Base-by-base conservation (phyloP, 2,329 filamentous ascomycete species). In the Trichoderma gracile region DNA sequence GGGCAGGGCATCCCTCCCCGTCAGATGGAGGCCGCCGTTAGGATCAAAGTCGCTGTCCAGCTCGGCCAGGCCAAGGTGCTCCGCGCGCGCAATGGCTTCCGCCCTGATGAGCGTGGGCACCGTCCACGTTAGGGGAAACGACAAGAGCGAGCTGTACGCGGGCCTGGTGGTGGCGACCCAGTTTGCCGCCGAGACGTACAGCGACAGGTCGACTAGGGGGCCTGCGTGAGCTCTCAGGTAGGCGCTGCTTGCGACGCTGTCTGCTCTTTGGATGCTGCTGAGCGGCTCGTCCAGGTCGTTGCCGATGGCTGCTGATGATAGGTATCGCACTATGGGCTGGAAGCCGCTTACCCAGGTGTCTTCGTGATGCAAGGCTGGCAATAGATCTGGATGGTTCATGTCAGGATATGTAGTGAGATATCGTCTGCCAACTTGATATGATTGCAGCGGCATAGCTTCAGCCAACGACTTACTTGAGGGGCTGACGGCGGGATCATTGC, bases 171-270 rank as follows among this genome's bases (percentile, higher is more conserved):
- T 80, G 49, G 83, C 80, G 63, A 87, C 82, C 84, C 95, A 99
- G 79, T 98, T 97, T 68, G 92, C 87, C 64, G 89, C 91, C 38
- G 93, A 95, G 68, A 95, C 90, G 76, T 96, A 98, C 70, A 98
- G 88, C 58, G 89, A 93, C 64, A 97, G 87, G 71, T 96, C 91
- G 71, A 97, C 76, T 66, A 98, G 85, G 38, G 89, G 86, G 56
- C 88, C 86, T n/a, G 89, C 91, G 65, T 89, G 87, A 27, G 88
- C 85, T 73, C 88, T 82, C 69, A 97, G 79, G 76, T 93, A 93
- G 67, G 91, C 85, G 42, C 85, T 81, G 77, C 84, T 82, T 67
- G 81, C 86, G 68, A 80, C 72, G 54, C 73, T 69, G 70, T 86
- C 82, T 25, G 83, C 83, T 42, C 71, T 70, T 69, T 81, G 79